Percentiles rank a stretch among this genome's conserved stretches.
phyloP scores from a whole-genome alignment of 352 stramenopile genomes.

The Phytophthora pistaciae region DNA sequence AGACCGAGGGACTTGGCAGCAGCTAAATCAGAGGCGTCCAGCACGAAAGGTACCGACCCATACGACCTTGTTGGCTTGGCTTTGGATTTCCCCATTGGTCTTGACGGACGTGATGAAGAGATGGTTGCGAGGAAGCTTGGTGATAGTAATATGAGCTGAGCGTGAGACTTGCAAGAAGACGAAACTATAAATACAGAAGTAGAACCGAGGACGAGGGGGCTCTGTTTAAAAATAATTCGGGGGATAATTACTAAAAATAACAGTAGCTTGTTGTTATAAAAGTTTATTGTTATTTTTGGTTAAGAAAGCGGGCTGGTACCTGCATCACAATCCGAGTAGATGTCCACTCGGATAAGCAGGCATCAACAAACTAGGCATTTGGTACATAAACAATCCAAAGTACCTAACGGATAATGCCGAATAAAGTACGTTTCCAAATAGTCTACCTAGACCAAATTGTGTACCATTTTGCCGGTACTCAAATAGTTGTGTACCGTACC shows the following conservation, averaged over 20 bases:
- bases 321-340: not conserved
- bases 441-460: too few relatives aligned
- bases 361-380: too few relatives aligned
- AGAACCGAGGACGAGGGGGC: not conserved
- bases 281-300: not conserved
- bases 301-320: not conserved
- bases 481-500: too few relatives aligned
- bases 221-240: not conserved
- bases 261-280: not conserved
- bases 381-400: too few relatives aligned
- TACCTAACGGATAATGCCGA: too few relatives aligned
- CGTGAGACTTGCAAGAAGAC: not conserved
- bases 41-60: not conserved
- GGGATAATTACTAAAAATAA: not conserved
- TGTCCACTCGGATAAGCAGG: not conserved
- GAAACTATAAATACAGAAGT: not conserved
- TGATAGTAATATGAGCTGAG: not conserved
- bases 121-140: not conserved
- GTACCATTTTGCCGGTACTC: too few relatives aligned
- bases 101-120: not conserved
- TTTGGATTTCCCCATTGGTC: not conserved
- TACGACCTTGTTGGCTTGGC: not conserved
- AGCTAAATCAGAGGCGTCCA: not conserved
- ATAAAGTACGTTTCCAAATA: too few relatives aligned
- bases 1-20: not conserved